Percentiles rank a stretch among this genome's conserved stretches.
Evolutionary conservation across 2,329 filamentous ascomycete genomes (phyloP).

Genomic region (Dactylella cylindrospora): DNA sequence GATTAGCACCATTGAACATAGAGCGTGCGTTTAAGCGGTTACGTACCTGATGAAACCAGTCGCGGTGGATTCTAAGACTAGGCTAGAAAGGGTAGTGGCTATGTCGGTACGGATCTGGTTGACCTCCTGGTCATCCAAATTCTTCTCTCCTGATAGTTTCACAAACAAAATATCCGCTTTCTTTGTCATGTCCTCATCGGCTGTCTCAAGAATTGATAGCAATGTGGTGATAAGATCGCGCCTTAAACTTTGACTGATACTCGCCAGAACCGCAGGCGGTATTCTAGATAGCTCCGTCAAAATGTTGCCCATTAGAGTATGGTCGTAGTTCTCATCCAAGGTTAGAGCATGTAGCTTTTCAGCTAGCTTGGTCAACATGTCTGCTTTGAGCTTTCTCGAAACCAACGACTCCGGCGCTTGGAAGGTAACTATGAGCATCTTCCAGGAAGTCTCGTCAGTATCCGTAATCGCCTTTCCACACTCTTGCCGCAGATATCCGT

Average conservation of each 20-base stretch:
- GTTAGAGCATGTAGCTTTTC: slow-evolving; percentile 29
- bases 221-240: slow-evolving; percentile 28
- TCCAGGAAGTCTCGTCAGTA: slow-evolving; percentile 35
- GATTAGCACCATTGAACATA: neutral
- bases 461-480: slow-evolving; percentile 30
- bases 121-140: slow-evolving; percentile 29
- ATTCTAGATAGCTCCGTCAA: slow-evolving; percentile 35
- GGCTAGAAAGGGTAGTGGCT: slow-evolving; percentile 10
- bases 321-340: slow-evolving; percentile 17
- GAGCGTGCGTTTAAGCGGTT: neutral
- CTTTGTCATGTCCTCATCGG: slow-evolving; percentile 28
- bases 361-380: slow-evolving; percentile 26
- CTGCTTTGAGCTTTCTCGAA: slow-evolving; percentile 30
- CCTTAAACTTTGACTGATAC: slow-evolving; percentile 23
- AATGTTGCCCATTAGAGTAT: slow-evolving; percentile 28
- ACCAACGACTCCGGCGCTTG: slow-evolving; percentile 34
- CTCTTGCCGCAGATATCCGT: slow-evolving; percentile 31
- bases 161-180: slow-evolving; percentile 39
- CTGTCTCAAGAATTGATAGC: slow-evolving; percentile 22
- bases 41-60: slow-evolving; percentile 26
- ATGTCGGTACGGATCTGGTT: slow-evolving; percentile 38
- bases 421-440: slow-evolving; percentile 40
- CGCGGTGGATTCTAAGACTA: slow-evolving; percentile 10
- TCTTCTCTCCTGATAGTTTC: slow-evolving; percentile 38
- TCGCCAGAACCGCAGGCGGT: slow-evolving; percentile 20